Conservation (phyloP, 192 early-diverging fungal genomes). For the Umbelopsis vinacea region DNA sequence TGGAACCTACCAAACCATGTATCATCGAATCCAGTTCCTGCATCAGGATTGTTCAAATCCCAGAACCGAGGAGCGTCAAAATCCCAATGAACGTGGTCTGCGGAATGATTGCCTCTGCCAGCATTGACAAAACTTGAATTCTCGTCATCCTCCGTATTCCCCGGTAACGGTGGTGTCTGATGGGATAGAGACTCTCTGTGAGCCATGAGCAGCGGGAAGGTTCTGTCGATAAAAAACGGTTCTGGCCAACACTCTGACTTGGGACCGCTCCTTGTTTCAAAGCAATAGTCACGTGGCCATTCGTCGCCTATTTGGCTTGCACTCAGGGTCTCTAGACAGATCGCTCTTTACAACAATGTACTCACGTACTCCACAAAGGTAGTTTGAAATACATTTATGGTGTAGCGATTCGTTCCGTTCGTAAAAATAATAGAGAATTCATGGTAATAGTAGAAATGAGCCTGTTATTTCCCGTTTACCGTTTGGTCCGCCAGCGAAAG, state of each 20-base stretch:
- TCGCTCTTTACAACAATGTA: too few species aligned
- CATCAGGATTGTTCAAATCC: slow-evolving; percentile 14
- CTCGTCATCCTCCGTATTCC: not conserved
- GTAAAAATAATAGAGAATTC: too few species aligned
- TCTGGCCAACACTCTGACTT: not conserved
- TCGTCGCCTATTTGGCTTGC: too few species aligned
- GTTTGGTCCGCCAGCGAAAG: slow-evolving; percentile 13
- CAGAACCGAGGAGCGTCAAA: slow-evolving; percentile 21
- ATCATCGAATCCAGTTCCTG: slow-evolving; percentile 10
- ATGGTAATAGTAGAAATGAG: not conserved
- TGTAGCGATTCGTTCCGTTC: too few species aligned
- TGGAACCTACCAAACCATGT: slow-evolving; percentile 6
- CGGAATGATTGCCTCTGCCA: not conserved
- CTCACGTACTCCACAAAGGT: not conserved
- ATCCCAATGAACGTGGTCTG: slow-evolving; percentile 4
- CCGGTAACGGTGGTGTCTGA: not conserved
- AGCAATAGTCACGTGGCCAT: too few species aligned
- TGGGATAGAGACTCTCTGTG: not conserved
- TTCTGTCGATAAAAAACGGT: not conserved
- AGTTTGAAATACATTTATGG: too few species aligned
- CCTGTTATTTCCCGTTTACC: not conserved
- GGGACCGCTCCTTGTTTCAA: too few species aligned
- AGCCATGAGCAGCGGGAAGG: not conserved
- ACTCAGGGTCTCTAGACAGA: too few species aligned
- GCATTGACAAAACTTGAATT: not conserved